phyloP scores from a whole-genome alignment of 495 filamentous ascomycete species.

The Aspergillus nanangensis region DNA sequence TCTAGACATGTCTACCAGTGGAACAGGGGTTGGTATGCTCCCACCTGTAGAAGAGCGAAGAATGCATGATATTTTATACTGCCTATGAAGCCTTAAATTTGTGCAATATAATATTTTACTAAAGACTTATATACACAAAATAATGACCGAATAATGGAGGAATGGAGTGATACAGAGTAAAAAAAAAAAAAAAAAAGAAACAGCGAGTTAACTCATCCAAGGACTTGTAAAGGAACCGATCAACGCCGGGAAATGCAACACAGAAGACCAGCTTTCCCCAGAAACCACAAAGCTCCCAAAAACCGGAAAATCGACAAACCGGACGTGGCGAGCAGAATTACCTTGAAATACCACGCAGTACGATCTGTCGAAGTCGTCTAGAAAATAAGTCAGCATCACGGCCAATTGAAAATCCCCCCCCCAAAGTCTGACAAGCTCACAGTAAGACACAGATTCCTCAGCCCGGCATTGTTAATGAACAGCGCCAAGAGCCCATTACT shows the following conservation, averaged over 20 bases:
- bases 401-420: neutral
- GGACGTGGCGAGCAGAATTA: slow-evolving; percentile 84
- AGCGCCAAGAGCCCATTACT: slow-evolving; percentile 80
- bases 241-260: slow-evolving; percentile 83
- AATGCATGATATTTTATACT: too few species aligned
- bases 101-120: too few species aligned
- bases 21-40: too few species aligned
- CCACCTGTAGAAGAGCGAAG: too few species aligned
- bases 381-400: slow-evolving; percentile 1
- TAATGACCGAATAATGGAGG: too few species aligned
- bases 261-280: slow-evolving; percentile 82
- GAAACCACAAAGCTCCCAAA: slow-evolving; percentile 83
- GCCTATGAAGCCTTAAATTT: too few species aligned
- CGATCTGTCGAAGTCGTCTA: slow-evolving; percentile 52
- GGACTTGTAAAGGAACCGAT: too few species aligned
- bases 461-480: slow-evolving; percentile 76
- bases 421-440: slow-evolving; percentile 59
- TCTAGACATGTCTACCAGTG: too few species aligned
- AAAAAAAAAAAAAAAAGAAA: too few species aligned
- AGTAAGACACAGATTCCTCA: slow-evolving; percentile 70
- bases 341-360: slow-evolving; percentile 84
- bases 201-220: too few species aligned
- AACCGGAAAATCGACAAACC: slow-evolving; percentile 79
- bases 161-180: too few species aligned
- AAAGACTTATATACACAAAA: too few species aligned